Conservation (phyloP, 768 basidiomycete genomes). For the Boletus reticuloceps region DNA sequence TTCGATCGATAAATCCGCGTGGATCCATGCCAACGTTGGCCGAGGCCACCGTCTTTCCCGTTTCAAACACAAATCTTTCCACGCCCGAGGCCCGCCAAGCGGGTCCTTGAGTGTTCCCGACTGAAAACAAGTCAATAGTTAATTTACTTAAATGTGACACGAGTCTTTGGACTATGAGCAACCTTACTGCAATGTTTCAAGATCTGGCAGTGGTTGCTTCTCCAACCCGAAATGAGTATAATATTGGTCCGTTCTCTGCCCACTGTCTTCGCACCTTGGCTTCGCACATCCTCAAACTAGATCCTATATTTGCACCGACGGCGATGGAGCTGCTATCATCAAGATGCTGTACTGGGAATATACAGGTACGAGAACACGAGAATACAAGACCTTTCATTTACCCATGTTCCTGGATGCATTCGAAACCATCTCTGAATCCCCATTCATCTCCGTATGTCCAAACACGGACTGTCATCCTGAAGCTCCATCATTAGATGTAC, state of each 20-base stretch:
- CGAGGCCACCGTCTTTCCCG: not conserved
- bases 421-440: not conserved
- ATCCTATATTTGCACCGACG: not conserved
- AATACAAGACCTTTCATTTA: not conserved
- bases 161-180: too few relatives aligned
- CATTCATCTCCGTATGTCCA: not conserved
- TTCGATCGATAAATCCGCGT: conserved; percentile 1
- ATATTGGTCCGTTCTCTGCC: too few relatives aligned
- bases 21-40: not conserved
- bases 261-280: not conserved
- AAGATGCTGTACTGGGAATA: not conserved
- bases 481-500: not conserved
- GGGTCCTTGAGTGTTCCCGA: not conserved
- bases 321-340: not conserved
- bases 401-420: not conserved
- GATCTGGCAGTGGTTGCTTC: not conserved
- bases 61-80: too few relatives aligned
- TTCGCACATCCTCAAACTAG: not conserved
- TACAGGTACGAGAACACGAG: not conserved
- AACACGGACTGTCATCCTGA: not conserved
- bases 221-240: not conserved
- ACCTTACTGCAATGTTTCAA: not conserved
- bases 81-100: not conserved
- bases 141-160: not conserved
- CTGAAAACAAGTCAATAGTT: not conserved